Evolutionary conservation across 2,329 filamentous ascomycete genomes (phyloP), one percentile per base, ranked within the genome.

Genomic region (Neoarthrinium moseri): DNA sequence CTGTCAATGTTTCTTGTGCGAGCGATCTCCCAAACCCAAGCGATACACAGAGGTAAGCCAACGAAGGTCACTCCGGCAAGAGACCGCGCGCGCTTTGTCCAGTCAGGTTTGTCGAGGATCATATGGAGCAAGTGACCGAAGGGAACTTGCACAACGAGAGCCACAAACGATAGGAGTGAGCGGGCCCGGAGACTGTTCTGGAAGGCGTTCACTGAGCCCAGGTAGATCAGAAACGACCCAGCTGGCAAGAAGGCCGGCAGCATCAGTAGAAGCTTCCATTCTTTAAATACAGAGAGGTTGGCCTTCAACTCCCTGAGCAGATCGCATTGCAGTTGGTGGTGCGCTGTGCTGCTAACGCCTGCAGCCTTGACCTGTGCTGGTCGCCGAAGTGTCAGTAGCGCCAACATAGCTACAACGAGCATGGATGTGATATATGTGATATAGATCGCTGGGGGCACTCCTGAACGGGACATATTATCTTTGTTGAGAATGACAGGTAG

Each of bases 161-260:
- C 52, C 29, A 62, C 50, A 45, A 66, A 62, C 5, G 59, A 60
- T 11, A 63, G 48, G 6, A 66, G 54, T 17, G 52, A 43, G n/a
- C 40, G 40, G 13, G 30, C 40, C 8, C 40, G 40, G 12, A 43
- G 26, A 7, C 22, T 43, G 27, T 43, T 43, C 27, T 43, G 22
- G 29, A 43, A 43, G 10, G 40, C 40, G 34, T 65, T 65, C 26
- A 61, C 59, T 4, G 62, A 63, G 22, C 62, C 62, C 17, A 53
- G 52, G 37, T 64, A 64, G 10, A 64, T 60, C 20, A 65, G 52
- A 40, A 61, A 64, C 15, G 53, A 56, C 47, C 64, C 60, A 8
- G 56, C 53, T 10, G 61, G 48, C 15, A 61, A 46, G 35, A 51
- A 56, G 15, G 46, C 43, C 2, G 53, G 53, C 6, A 56, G 38